Percentiles rank a stretch among this genome's conserved stretches.
phyloP scores from a whole-genome alignment of 2,329 filamentous ascomycete genomes.

The Nannizziopsis arthrosporioides region DNA sequence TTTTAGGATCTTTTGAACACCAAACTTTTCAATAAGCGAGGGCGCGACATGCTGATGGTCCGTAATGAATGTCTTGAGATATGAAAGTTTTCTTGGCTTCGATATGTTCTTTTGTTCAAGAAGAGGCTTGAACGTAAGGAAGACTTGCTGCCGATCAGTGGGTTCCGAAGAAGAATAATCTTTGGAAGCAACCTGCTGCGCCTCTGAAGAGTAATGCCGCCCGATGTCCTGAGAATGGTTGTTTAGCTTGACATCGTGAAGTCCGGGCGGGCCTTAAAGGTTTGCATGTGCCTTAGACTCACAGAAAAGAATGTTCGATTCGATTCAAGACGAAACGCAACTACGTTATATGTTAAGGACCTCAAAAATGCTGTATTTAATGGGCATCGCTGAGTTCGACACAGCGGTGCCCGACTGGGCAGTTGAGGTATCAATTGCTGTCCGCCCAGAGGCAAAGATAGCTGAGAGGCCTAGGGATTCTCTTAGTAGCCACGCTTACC shows the following conservation, averaged over 20 bases:
- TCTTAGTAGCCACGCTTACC: not conserved
- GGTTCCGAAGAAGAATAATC: not conserved
- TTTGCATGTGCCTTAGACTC: not conserved
- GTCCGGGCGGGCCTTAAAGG: not conserved
- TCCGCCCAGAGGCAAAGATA: not conserved
- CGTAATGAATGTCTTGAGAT: not conserved
- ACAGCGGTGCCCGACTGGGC: not conserved
- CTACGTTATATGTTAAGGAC: too few relatives aligned
- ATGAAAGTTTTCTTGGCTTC: not conserved
- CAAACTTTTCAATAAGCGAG: constrained; percentile 3
- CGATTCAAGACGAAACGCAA: too few relatives aligned
- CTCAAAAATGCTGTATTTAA: too few relatives aligned
- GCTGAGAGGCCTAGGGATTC: not conserved
- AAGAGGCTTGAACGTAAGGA: constrained; percentile 2
- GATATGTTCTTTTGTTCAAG: not conserved
- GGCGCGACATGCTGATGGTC: not conserved
- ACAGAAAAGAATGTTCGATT: too few relatives aligned
- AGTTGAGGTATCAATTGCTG: not conserved
- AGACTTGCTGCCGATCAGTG: not conserved
- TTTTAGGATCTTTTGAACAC: not conserved
- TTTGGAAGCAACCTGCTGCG: not conserved
- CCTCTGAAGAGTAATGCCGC: not conserved
- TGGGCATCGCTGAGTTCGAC: too few relatives aligned
- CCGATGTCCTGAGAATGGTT: not conserved
- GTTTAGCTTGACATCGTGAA: not conserved